Base-by-base conservation (phyloP, 2,329 filamentous ascomycete species). In the Fusarium keratoplasticum region DNA sequence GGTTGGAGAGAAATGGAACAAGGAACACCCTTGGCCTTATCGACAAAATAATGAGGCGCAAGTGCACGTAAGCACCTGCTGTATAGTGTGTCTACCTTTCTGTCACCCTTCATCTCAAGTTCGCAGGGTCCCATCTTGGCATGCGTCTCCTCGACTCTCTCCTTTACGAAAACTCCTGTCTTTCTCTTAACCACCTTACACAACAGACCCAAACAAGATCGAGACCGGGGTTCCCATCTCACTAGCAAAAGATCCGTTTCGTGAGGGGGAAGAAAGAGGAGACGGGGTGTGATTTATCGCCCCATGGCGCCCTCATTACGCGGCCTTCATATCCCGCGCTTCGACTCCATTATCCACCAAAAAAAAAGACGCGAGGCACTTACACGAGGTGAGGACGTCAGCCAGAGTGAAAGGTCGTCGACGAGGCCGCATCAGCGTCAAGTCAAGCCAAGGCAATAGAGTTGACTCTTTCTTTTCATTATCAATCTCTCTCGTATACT, bases 221-320 rank as follows among this genome's bases (percentile, higher is more conserved):
- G 27, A 52, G 10, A 33, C 18, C 27, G 18, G 47, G 47, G 27
- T 54, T 6, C 18, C 27, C 27, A 54, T 33, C 47, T 52, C 11
- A 33, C 47, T 54, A 54, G 47, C 47, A 54, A 54, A 54, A 31
- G 47, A 54, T 31, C 47, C 27, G 47, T 54, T 54, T 54, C 27
- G 47, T 33, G 27, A 54, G 27, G 25, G 27, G 47, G 27, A 54
- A 25, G 42, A 47, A 47, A 47, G 42, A 31, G 47, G 27, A 20
- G 47, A 29, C 47, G 25, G 47, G 25, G 47, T 52, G 27, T 54
- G 47, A 54, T 54, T 31, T 31, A 33, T 54, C 47, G 47, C 47
- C 47, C 27, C 47, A 54, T 54, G 27, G 47, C 47, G 27, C 31
- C 14, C 40, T 47, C 70, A 73, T 73, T 67, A 73, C 70, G 70